phyloP scores from a whole-genome alignment of 768 basidiomycete genomes.

The Collybia sordida region DNA sequence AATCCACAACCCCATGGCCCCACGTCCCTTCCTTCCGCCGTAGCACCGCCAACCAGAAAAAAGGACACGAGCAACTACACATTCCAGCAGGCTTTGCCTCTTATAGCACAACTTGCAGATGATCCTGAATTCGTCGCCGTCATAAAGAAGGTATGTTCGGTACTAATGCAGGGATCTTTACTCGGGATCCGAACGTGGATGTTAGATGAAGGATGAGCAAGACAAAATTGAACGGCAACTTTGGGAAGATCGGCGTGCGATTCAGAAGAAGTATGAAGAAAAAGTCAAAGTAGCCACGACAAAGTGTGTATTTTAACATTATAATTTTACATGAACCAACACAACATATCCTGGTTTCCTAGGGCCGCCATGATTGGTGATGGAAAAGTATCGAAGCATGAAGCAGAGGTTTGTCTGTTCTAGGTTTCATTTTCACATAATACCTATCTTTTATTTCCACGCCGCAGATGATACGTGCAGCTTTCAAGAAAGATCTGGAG shows the following conservation, averaged over 20 bases:
- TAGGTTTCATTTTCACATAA: background rate
- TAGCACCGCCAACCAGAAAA: slow-evolving; percentile 1
- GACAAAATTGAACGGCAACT: slow-evolving; percentile 63
- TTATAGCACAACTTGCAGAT: slow-evolving; percentile 58
- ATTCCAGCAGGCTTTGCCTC: slow-evolving; percentile 71
- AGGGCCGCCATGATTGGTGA: slow-evolving; percentile 71
- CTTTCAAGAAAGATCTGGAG: slow-evolving; percentile 62
- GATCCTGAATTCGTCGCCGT: slow-evolving; percentile 49
- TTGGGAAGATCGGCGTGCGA: slow-evolving; percentile 64
- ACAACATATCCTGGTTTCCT: no score
- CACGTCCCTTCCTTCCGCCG: slow-evolving; percentile 4
- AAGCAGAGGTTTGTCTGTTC: slow-evolving; percentile 53
- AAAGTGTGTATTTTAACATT: slow-evolving; percentile 46
- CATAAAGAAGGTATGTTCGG: slow-evolving; percentile 47
- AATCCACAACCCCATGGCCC: slow-evolving; percentile 3
- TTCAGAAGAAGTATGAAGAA: slow-evolving; percentile 66
- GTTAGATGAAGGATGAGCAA: slow-evolving; percentile 73
- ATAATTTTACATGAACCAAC: no score
- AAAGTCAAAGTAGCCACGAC: slow-evolving; percentile 68
- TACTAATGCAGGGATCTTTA: background rate
- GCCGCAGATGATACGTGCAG: slow-evolving; percentile 62
- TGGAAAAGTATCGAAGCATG: slow-evolving; percentile 60
- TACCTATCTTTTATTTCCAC: slow-evolving; percentile 3
- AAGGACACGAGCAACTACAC: slow-evolving; percentile 46
- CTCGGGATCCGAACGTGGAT: background rate